Base-by-base conservation (phyloP, 2,329 filamentous ascomycete genomes). In the Epichloe uncinata region DNA sequence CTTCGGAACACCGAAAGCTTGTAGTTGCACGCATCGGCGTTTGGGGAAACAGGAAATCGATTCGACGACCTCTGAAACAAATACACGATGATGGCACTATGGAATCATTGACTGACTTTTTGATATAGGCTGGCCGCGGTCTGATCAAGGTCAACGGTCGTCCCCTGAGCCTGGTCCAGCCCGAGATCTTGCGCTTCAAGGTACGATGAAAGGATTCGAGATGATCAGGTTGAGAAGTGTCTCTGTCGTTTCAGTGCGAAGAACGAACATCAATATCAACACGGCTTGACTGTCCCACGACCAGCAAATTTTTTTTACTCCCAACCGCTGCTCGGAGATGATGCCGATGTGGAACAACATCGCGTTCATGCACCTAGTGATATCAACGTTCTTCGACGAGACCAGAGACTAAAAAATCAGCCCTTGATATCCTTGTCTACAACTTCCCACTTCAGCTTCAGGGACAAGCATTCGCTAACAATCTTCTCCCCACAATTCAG, bases 71-170 rank as follows among this genome's bases (percentile, higher is more conserved):
- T 12, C 18, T 8, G 16, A n/a, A 8, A n/a, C 35, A 22, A 15
- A 45, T 5, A 6, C 44, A 20, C 44, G 34, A 26, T 8, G 13
- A 0, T 6, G 33, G 18, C 8, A 1, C 7, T 22, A 37, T 37
- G 7, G 20, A 13, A n/a, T 30, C 2, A 15, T 9, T 34, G 26
- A 56, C 65, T 69, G 58, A 68, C 62, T 49, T 55, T 54, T 55
- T 47, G 38, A 20, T 49, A 53, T 56, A 71, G 70, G 62, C 69
- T 61, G 69, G 69, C 57, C 63, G 64, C 60, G 93, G 93, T 73
- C 84, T 97, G 66, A 82, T 98, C 77, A 95, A 94, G 81, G 93
- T 96, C 76, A 98, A 97, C 81, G 93, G 93, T 76, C 87, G 88
- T 72, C 93, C 93, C 67, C 84, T 98, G 66, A 78, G 79, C 68